Conservation (phyloP, 306 rosid species). For the Dalbergia oliveri region DNA sequence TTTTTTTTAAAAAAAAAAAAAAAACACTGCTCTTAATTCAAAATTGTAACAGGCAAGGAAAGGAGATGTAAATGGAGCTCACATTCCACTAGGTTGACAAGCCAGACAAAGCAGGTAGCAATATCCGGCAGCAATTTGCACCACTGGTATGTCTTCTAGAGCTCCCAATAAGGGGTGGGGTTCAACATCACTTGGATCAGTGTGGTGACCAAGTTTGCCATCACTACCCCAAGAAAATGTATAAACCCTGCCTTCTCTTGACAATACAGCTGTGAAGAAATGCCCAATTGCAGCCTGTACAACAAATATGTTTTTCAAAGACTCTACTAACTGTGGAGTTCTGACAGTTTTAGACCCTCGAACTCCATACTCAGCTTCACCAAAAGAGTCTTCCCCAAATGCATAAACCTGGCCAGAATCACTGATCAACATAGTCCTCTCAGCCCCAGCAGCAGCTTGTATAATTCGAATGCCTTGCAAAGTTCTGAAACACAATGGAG, state of each 20-base stretch:
- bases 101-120: constrained; percentile 97
- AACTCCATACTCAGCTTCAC: constrained; percentile 79
- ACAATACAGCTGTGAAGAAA: constrained; percentile 90
- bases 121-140: constrained; percentile 97
- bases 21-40: no score
- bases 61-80: constrained; percentile 53
- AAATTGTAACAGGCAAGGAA: constrained; percentile 26
- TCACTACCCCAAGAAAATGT: constrained; percentile 95
- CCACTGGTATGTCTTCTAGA: constrained; percentile 85
- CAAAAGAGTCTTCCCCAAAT: constrained; percentile 89
- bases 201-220: constrained; percentile 83
- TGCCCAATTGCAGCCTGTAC: constrained; percentile 98
- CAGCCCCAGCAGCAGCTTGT: constrained; percentile 93
- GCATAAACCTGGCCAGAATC: constrained; percentile 88
- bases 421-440: constrained; percentile 92
- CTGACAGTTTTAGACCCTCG: constrained; percentile 66
- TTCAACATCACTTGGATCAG: constrained; percentile 75
- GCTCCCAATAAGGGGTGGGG: constrained; percentile 87
- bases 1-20: no score
- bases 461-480: constrained; percentile 88
- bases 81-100: constrained; percentile 94
- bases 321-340: constrained; percentile 79
- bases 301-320: constrained; percentile 82
- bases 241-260: constrained; percentile 93
- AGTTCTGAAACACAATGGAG: constrained; percentile 75